Conservation (phyloP, 2,329 filamentous ascomycete species). For the Xylariales sp. region DNA sequence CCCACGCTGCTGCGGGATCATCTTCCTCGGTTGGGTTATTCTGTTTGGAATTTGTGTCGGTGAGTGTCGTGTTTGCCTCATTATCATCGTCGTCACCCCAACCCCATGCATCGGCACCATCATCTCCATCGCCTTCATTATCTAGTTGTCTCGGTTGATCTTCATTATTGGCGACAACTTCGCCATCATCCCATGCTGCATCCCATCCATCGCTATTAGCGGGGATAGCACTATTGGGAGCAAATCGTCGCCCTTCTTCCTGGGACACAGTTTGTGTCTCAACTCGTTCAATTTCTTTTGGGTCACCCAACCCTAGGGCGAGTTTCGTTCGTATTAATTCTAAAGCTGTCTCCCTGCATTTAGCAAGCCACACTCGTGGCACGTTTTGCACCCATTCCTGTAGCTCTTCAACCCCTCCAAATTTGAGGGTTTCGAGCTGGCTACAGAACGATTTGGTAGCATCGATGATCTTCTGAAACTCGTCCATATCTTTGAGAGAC, state of each 20-base stretch:
- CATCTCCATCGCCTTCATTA: slow-evolving; percentile 38
- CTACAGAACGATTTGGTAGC: slow-evolving; percentile 73
- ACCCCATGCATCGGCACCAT: slow-evolving; percentile 72
- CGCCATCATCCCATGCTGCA: slow-evolving; percentile 81
- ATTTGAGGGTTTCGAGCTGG: slow-evolving; percentile 70
- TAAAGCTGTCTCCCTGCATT: slow-evolving; percentile 82
- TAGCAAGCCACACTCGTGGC: slow-evolving; percentile 85
- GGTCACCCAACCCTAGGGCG: slow-evolving; percentile 71
- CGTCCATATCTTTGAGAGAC: slow-evolving; percentile 75
- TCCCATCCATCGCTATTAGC: slow-evolving; percentile 74
- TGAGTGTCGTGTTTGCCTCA: slow-evolving; percentile 71
- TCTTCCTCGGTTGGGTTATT: slow-evolving; percentile 39
- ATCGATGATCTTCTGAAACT: slow-evolving; percentile 77
- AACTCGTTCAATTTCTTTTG: slow-evolving; percentile 80
- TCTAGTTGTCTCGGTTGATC: slow-evolving; percentile 26
- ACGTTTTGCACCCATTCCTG: slow-evolving; percentile 84
- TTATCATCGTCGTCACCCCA: slow-evolving; percentile 78
- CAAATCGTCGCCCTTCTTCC: slow-evolving; percentile 72
- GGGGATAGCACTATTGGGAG: slow-evolving; percentile 62
- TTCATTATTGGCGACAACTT: slow-evolving; percentile 54
- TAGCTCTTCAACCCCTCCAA: slow-evolving; percentile 72
- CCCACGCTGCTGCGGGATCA: slow-evolving; percentile 77
- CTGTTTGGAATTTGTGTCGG: slow-evolving; percentile 49
- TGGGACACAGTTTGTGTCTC: slow-evolving; percentile 84
- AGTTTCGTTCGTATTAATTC: slow-evolving; percentile 78